Conservation (phyloP, 2,329 filamentous ascomycete genomes). For the Lizonia empirigonia region DNA sequence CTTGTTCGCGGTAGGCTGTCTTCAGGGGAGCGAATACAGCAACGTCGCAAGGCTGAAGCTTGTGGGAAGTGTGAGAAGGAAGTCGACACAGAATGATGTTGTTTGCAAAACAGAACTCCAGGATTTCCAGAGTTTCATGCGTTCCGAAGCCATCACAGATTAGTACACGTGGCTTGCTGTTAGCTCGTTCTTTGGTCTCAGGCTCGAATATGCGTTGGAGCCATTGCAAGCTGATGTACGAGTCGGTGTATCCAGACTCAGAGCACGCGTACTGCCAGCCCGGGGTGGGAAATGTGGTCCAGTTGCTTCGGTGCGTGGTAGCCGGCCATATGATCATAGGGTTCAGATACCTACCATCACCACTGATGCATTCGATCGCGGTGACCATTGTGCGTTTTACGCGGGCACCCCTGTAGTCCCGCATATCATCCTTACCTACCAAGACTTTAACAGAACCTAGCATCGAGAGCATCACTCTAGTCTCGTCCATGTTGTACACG, state of each 20-base stretch:
- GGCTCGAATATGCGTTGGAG: neutral
- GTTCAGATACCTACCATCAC: constrained; percentile 20
- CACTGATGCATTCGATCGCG: constrained; percentile 15
- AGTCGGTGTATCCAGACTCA: neutral
- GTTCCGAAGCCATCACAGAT: neutral
- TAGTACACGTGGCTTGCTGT: neutral
- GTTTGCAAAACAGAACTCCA: neutral
- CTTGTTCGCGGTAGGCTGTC: neutral
- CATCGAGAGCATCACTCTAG: constrained; percentile 4
- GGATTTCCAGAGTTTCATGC: neutral
- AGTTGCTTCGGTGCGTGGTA: constrained; percentile 10
- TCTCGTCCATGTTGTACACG: neutral
- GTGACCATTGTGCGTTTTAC: constrained; percentile 18
- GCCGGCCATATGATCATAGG: constrained; percentile 22
- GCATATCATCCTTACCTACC: constrained; percentile 19
- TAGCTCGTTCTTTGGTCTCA: neutral
- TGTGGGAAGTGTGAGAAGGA: neutral
- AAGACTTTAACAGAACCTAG: constrained; percentile 23
- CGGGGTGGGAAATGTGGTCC: constrained; percentile 10
- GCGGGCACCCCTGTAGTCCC: constrained; percentile 17
- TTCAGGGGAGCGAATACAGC: neutral
- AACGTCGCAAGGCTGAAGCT: neutral
- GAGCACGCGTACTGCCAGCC: neutral
- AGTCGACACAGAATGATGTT: neutral
- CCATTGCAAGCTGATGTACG: neutral